Evolutionary conservation across 345 rosid species (phyloP).

Genomic region (Moricandia moricandioides): DNA sequence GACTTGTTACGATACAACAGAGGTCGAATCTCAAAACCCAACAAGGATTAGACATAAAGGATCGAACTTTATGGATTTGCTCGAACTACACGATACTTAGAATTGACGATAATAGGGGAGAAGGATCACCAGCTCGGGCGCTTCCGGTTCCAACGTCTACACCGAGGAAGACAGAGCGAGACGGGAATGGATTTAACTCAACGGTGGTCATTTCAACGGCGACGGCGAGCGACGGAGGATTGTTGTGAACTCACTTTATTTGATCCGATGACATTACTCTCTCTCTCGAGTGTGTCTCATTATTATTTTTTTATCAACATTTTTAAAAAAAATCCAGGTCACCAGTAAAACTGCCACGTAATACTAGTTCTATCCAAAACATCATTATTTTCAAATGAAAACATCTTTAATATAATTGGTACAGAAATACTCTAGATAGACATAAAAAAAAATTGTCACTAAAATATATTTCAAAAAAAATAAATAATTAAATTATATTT

Average conservation of each 20-base stretch:
- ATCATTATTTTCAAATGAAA: too few relatives aligned
- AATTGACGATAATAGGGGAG: background rate
- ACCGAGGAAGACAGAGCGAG: conserved; percentile 69
- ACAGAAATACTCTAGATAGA: too few relatives aligned
- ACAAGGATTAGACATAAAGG: background rate
- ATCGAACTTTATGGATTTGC: background rate
- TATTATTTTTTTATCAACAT: background rate
- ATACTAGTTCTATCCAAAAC: background rate
- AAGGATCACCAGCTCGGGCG: conserved; percentile 78
- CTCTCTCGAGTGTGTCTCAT: background rate
- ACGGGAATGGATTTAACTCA: conserved; percentile 26
- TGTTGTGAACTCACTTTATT: background rate
- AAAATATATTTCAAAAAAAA: too few relatives aligned
- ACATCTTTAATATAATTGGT: too few relatives aligned
- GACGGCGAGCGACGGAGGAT: background rate
- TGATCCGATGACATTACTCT: background rate
- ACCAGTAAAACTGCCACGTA: background rate
- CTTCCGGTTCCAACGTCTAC: conserved; percentile 98
- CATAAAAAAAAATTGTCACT: too few relatives aligned
- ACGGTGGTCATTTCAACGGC: conserved; percentile 45
- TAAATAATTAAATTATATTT: too few relatives aligned
- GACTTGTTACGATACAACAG: background rate
- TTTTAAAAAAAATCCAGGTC: background rate
- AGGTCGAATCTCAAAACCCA: background rate
- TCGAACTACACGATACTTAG: background rate